Conservation (phyloP, 2,329 filamentous ascomycete genomes). For the Arthrocladium fulminans region DNA sequence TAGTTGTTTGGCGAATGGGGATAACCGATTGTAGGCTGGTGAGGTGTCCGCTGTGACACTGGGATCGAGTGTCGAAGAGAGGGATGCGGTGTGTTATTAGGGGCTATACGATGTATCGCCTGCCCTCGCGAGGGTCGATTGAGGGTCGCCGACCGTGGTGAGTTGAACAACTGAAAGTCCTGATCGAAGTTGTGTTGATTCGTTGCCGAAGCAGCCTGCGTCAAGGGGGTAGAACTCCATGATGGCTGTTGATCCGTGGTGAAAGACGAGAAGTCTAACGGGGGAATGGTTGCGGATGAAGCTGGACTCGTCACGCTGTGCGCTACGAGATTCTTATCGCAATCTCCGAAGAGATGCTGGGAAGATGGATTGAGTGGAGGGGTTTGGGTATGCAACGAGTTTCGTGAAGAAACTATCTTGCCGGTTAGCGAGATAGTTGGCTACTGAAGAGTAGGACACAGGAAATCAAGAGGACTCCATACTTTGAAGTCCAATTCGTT, state of each 20-base stretch:
- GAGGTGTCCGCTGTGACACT: slow-evolving; percentile 10
- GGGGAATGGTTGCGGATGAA: slow-evolving; percentile 27
- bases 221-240: slow-evolving; percentile 30
- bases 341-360: slow-evolving; percentile 27
- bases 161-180: slow-evolving; percentile 30
- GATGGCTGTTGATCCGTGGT: slow-evolving; percentile 28
- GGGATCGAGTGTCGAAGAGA: slow-evolving; percentile 21
- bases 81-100: slow-evolving; percentile 21
- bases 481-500: slow-evolving; percentile 22
- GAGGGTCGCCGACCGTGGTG: slow-evolving; percentile 17
- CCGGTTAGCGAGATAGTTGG: slow-evolving; percentile 23
- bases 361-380: slow-evolving; percentile 23
- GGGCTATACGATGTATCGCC: slow-evolving; percentile 27
- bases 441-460: slow-evolving; percentile 11
- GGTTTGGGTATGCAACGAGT: slow-evolving; percentile 14
- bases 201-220: slow-evolving; percentile 24
- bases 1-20: slow-evolving; percentile 19
- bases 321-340: slow-evolving; percentile 25
- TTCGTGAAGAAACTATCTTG: slow-evolving; percentile 25
- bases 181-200: slow-evolving; percentile 22
- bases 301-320: slow-evolving; percentile 23
- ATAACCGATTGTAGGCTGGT: slow-evolving; percentile 20
- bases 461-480: slow-evolving; percentile 26
- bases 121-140: slow-evolving; percentile 22
- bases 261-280: slow-evolving; percentile 28